A percentile compares a stretch with the other conserved stretches of the same genome.
Evolutionary conservation across 495 filamentous ascomycete species (phyloP).

Genomic region (Pyrenula aspistea): DNA sequence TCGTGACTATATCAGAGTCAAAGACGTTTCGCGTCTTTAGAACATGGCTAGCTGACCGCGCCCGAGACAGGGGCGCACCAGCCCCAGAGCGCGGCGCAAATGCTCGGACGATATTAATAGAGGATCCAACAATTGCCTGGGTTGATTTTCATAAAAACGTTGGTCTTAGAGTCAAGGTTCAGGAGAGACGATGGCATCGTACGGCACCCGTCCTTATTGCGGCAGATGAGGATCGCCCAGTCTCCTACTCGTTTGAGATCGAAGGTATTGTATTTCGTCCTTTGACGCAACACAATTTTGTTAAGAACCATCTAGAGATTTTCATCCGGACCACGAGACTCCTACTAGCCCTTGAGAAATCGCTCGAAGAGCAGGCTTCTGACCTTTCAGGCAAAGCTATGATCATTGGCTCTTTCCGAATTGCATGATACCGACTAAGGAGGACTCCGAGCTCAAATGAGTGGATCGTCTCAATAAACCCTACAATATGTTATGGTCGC

Average conservation of each 20-base stretch:
- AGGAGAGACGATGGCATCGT: constrained; percentile 18
- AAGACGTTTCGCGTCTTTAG: constrained; percentile 54
- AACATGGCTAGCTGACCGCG: constrained; percentile 48
- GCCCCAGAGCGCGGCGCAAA: background rate
- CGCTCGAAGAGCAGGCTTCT: constrained; percentile 38
- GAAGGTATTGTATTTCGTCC: constrained; percentile 32
- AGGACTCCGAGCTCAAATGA: background rate
- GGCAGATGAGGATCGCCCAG: constrained; percentile 41
- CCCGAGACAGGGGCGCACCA: background rate
- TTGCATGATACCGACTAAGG: background rate
- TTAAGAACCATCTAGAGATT: constrained; percentile 34
- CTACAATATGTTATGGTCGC: too few relatives aligned
- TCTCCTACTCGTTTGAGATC: constrained; percentile 47
- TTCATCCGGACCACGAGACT: constrained; percentile 47
- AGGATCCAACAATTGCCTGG: constrained; percentile 38
- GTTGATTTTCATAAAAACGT: constrained; percentile 39
- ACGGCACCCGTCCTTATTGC: constrained; percentile 29
- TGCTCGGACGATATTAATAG: background rate
- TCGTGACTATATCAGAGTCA: constrained; percentile 45
- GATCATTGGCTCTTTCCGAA: constrained; percentile 36
- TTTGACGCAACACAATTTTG: background rate
- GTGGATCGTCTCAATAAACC: background rate
- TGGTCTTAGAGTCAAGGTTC: constrained; percentile 45
- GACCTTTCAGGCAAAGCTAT: constrained; percentile 44
- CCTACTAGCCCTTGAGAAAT: constrained; percentile 43